Evolutionary conservation across 768 basidiomycete species (phyloP).

Genomic region (Lactifluus pinguis): DNA sequence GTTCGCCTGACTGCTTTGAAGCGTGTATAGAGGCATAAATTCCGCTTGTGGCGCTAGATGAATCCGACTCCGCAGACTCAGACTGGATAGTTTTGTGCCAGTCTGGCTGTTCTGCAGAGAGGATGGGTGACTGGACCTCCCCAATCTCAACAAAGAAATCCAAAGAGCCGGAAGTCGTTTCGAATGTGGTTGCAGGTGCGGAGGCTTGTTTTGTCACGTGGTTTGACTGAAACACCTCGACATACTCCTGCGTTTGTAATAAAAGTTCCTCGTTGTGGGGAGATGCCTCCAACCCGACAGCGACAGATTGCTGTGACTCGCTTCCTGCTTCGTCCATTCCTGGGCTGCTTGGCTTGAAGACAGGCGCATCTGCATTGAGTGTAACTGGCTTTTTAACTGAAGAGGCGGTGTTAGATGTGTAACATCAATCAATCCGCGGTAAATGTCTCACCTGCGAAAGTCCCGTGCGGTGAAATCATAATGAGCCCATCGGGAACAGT

Average conservation of each 20-base stretch:
- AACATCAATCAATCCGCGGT: not conserved
- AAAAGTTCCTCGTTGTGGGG: not conserved
- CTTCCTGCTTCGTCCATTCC: not conserved
- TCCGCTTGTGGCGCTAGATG: not conserved
- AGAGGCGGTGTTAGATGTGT: not conserved
- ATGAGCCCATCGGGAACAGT: not conserved
- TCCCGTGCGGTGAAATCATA: not conserved
- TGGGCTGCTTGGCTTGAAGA: not conserved
- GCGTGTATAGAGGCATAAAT: not conserved
- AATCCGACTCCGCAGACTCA: not conserved
- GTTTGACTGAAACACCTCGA: not conserved
- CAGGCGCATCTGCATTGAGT: conserved; percentile 6
- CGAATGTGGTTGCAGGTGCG: not conserved
- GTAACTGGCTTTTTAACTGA: not conserved
- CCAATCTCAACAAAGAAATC: not conserved
- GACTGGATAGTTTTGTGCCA: not conserved
- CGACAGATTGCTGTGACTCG: not conserved
- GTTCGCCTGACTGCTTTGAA: not conserved
- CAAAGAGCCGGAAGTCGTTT: not conserved
- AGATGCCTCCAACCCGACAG: not conserved
- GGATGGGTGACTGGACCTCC: not conserved
- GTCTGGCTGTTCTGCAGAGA: not conserved
- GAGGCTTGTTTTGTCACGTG: not conserved
- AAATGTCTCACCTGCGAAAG: not conserved
- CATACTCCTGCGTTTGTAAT: not conserved